Evolutionary conservation across 2,329 filamentous ascomycete species (phyloP).

Genomic region (Penicillium sp.): DNA sequence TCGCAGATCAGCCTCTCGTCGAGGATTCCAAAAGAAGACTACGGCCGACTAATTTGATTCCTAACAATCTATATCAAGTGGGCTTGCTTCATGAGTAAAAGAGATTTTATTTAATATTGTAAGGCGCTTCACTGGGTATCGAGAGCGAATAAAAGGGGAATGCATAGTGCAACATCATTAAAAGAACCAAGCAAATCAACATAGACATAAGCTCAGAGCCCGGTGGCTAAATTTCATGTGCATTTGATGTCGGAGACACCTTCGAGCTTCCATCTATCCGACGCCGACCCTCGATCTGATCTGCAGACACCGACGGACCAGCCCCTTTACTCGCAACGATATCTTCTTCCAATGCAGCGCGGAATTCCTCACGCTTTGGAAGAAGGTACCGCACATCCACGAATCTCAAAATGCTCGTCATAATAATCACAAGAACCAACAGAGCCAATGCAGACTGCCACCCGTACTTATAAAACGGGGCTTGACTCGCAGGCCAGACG

Average conservation of each 20-base stretch:
- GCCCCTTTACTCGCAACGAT: constrained; percentile 9
- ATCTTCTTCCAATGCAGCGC: constrained; percentile 13
- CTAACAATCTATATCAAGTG: background rate
- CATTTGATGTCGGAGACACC: background rate
- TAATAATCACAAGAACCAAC: constrained; percentile 45
- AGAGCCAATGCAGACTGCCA: constrained; percentile 50
- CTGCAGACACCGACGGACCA: background rate
- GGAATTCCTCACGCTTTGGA: constrained; percentile 21
- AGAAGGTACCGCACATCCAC: constrained; percentile 45
- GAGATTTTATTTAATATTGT: background rate
- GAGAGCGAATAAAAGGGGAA: background rate
- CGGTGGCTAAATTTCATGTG: background rate
- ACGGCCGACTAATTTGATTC: too few species aligned
- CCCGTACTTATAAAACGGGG: constrained; percentile 49
- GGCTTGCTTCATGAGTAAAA: background rate
- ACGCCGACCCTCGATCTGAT: background rate
- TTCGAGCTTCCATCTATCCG: background rate
- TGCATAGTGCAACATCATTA: too few species aligned
- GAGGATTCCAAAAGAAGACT: background rate
- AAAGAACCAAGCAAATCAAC: background rate
- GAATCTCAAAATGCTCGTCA: constrained; percentile 44
- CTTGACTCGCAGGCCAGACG: constrained; percentile 52
- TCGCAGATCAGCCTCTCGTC: constrained; percentile 11
- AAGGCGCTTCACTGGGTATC: background rate
- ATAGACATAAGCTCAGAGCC: background rate